These are phyloP conservation scores for Lasiodiplodia citricola DNA, from an alignment of 2,329 filamentous ascomycete species.

Conservation along the genomic window DNA sequence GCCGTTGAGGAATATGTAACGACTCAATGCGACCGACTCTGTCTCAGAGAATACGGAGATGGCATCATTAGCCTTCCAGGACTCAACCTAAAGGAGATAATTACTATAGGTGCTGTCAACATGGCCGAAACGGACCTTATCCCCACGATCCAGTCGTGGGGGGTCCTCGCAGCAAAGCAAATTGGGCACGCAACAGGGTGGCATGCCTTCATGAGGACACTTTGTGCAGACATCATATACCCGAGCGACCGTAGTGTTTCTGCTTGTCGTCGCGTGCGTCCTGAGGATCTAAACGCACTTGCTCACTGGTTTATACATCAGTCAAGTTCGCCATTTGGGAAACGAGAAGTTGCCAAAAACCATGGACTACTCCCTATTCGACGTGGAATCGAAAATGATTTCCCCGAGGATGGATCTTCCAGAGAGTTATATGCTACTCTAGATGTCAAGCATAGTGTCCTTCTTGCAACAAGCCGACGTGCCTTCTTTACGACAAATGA, in stretches of 20 bases:
- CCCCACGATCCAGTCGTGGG: neutral
- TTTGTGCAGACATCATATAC: neutral
- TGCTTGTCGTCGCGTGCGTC: neutral
- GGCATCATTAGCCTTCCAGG: neutral
- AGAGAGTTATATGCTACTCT: neutral
- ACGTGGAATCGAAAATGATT: neutral
- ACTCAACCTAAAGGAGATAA: neutral
- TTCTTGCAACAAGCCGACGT: constrained; percentile 24
- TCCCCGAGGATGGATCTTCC: too few species aligned
- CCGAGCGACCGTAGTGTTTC: neutral
- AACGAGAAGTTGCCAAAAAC: neutral
- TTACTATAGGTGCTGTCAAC: neutral
- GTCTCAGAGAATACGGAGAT: neutral
- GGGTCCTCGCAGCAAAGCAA: neutral
- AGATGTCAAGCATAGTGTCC: constrained; percentile 17
- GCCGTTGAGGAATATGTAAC: neutral
- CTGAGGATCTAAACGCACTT: neutral
- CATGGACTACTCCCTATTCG: neutral
- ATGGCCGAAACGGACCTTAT: neutral
- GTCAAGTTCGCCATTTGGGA: neutral
- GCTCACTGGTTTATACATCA: neutral
- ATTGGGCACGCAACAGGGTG: neutral
- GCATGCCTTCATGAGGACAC: neutral
- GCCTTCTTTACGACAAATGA: constrained; percentile 23
- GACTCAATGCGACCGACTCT: neutral